A percentile compares a stretch with the other conserved stretches of the same genome.
These are phyloP conservation scores for Mycotypha africana DNA, from an alignment of 371 early-diverging fungal species.

Conservation along the genomic window DNA sequence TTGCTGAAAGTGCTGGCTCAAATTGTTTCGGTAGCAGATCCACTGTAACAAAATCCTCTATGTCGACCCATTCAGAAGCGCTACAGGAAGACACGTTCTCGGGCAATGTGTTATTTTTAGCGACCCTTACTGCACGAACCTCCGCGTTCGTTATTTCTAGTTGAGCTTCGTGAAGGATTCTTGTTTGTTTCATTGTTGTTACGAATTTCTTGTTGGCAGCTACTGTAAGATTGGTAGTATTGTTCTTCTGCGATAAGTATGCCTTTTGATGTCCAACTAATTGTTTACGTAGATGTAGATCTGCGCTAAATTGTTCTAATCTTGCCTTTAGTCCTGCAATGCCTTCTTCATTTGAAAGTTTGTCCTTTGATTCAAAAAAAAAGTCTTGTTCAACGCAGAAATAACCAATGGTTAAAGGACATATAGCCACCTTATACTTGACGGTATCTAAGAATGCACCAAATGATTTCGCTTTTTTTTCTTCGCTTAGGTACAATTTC, in stretches of 20 bases:
- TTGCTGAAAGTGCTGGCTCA: too few relatives aligned
- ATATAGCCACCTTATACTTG: slow-evolving; percentile 35
- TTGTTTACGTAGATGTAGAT: slow-evolving; percentile 27
- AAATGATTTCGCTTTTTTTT: slow-evolving; percentile 21
- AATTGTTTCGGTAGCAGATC: too few relatives aligned
- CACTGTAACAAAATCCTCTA: slow-evolving; percentile 25
- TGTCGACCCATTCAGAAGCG: slow-evolving; percentile 23
- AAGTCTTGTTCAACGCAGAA: slow-evolving; percentile 37
- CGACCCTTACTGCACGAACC: too few relatives aligned
- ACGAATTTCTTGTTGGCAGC: background rate
- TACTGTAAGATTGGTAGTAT: too few relatives aligned
- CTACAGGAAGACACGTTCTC: background rate
- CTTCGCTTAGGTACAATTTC: slow-evolving; percentile 21
- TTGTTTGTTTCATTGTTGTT: background rate
- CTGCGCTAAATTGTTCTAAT: slow-evolving; percentile 18
- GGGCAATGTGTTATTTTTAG: background rate
- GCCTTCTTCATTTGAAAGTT: slow-evolving; percentile 10
- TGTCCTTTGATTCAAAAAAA: too few relatives aligned
- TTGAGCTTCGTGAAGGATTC: too few relatives aligned
- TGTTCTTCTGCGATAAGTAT: background rate
- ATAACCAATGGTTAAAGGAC: slow-evolving; percentile 33
- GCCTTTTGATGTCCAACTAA: slow-evolving; percentile 9
- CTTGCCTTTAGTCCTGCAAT: slow-evolving; percentile 27
- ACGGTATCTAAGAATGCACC: slow-evolving; percentile 30
- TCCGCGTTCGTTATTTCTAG: too few relatives aligned